Conservation (phyloP, 768 basidiomycete genomes). For the Hortiboletus campestris region DNA sequence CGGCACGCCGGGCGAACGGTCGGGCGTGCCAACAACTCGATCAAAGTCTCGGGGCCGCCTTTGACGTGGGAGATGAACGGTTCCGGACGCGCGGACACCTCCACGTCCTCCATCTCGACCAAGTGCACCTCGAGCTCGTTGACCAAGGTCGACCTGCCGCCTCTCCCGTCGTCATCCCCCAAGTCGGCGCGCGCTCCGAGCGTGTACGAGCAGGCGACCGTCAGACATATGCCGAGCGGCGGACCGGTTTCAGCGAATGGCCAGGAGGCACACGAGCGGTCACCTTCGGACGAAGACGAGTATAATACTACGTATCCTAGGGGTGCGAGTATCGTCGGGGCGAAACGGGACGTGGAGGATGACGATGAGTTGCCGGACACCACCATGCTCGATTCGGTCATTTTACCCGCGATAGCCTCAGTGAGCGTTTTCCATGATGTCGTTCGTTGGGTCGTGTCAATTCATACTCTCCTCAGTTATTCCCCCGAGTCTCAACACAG, state of each 20-base stretch:
- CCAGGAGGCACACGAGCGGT: slow-evolving; percentile 38
- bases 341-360: slow-evolving; percentile 46
- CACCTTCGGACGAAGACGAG: slow-evolving; percentile 64
- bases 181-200: slow-evolving; percentile 35
- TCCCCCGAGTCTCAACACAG: slow-evolving; percentile 89
- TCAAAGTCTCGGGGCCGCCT: slow-evolving; percentile 62
- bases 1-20: slow-evolving; percentile 72
- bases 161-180: slow-evolving; percentile 47
- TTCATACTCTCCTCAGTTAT: slow-evolving; percentile 54
- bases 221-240: slow-evolving; percentile 52
- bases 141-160: slow-evolving; percentile 60
- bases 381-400: slow-evolving; percentile 94
- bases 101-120: slow-evolving; percentile 36
- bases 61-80: slow-evolving; percentile 81
- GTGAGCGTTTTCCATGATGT: slow-evolving; percentile 46
- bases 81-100: slow-evolving; percentile 39
- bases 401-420: slow-evolving; percentile 93
- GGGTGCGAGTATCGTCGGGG: slow-evolving; percentile 39
- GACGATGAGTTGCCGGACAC: slow-evolving; percentile 65
- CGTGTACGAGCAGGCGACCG: slow-evolving; percentile 61
- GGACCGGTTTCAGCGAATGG: slow-evolving; percentile 19
- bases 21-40: slow-evolving; percentile 57
- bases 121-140: slow-evolving; percentile 41
- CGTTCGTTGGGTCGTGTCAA: slow-evolving; percentile 1
- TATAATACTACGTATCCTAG: slow-evolving; percentile 50